phyloP scores from a whole-genome alignment of 2,329 filamentous ascomycete species.

The Colletotrichum tropicale region DNA sequence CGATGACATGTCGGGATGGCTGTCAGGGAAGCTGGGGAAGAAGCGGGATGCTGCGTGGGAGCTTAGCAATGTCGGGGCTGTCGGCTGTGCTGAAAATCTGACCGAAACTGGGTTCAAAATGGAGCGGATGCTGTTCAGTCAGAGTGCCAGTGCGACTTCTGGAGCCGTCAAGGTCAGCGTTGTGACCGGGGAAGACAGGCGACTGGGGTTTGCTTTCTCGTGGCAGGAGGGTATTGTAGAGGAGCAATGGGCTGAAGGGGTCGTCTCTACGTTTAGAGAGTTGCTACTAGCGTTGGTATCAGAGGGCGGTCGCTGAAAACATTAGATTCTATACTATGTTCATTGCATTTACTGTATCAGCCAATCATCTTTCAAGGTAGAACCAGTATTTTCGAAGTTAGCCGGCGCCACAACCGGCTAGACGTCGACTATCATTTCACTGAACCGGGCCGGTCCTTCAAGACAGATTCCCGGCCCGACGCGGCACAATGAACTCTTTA shows the following conservation, averaged over 20 bases:
- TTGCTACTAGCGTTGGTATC: neutral
- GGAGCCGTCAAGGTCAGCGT: neutral
- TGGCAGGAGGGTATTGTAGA: neutral
- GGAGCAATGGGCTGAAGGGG: neutral
- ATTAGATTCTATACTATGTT: neutral
- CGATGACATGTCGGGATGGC: neutral
- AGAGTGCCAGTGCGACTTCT: neutral
- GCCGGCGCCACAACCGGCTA: neutral
- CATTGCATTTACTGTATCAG: neutral
- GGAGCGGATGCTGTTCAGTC: neutral
- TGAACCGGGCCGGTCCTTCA: neutral
- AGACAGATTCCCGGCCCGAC: neutral
- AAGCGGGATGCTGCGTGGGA: neutral
- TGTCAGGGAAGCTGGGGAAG: neutral
- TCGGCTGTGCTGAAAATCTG: neutral
- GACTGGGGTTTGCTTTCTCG: neutral
- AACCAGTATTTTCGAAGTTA: neutral
- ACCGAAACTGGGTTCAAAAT: neutral
- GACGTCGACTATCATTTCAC: neutral
- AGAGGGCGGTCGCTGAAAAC: neutral
- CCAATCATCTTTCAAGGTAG: neutral
- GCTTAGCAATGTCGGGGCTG: neutral
- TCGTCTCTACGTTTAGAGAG: neutral
- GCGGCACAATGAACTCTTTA: neutral
- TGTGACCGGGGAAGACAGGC: neutral